Percentiles rank a stretch among this genome's conserved stretches.
Conservation (phyloP, 768 basidiomycete species). For the Kwoniella botswanensis region DNA sequence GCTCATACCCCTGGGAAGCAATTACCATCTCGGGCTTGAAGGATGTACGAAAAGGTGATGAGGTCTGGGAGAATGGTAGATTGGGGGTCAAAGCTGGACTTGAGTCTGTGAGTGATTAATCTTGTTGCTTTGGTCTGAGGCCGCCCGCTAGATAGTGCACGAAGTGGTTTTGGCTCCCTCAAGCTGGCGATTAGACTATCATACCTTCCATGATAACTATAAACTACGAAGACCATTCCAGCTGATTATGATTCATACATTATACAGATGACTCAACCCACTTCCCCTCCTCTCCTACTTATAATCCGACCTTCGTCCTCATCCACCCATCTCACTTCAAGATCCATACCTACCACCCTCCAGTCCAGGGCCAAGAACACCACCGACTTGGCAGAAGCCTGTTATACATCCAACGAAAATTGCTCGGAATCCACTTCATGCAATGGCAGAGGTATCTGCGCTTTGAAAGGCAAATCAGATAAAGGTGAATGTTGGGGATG, state of each 20-base stretch:
- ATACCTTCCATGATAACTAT: no score
- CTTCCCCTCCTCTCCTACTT: constrained; percentile 53
- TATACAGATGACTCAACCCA: constrained; percentile 48
- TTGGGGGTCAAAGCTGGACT: constrained; percentile 51
- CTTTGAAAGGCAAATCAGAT: constrained; percentile 33
- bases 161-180: background rate
- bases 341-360: constrained; percentile 18
- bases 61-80: constrained; percentile 48
- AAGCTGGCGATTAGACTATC: background rate
- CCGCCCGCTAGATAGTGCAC: no score
- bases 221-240: no score
- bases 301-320: constrained; percentile 48
- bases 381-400: constrained; percentile 31
- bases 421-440: constrained; percentile 48
- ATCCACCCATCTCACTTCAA: constrained; percentile 15
- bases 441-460: constrained; percentile 49
- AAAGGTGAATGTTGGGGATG: constrained; percentile 56
- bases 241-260: no score
- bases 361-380: constrained; percentile 8
- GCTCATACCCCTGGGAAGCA: constrained; percentile 46
- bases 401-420: constrained; percentile 49
- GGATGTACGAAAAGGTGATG: constrained; percentile 32
- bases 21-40: constrained; percentile 50
- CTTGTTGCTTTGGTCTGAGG: background rate
- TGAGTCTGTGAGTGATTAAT: constrained; percentile 40